Evolutionary conservation across 169 alveolate genomes (phyloP).

Genomic region (Cryptosporidium parvum): DNA sequence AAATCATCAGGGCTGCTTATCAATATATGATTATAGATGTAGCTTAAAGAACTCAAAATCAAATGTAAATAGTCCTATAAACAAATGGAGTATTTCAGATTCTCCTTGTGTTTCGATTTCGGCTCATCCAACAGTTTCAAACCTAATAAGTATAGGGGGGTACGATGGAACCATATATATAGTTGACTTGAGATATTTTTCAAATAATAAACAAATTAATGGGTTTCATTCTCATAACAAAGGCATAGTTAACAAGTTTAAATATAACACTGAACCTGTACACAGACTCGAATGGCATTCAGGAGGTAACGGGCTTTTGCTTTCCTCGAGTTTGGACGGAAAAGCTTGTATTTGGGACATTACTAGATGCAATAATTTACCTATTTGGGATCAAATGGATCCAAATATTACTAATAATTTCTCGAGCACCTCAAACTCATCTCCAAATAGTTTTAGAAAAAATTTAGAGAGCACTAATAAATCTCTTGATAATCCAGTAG

Average conservation of each 20-base stretch:
- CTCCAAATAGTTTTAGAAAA: neutral
- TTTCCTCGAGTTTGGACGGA: slow-evolving; percentile 62
- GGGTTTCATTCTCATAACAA: neutral
- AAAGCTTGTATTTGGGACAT: slow-evolving; percentile 63
- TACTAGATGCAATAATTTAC: slow-evolving; percentile 45
- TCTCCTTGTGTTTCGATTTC: slow-evolving; percentile 62
- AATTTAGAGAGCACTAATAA: neutral
- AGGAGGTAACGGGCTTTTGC: slow-evolving; percentile 66
- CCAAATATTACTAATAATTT: neutral
- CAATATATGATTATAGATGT: slow-evolving; percentile 50
- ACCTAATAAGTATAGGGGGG: slow-evolving; percentile 21
- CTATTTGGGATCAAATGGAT: slow-evolving; percentile 64
- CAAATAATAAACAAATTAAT: slow-evolving; percentile 36
- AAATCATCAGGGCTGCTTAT: slow-evolving; percentile 46
- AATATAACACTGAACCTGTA: slow-evolving; percentile 19
- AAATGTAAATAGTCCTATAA: neutral
- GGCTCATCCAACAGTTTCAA: slow-evolving; percentile 46
- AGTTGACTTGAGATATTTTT: slow-evolving; percentile 51
- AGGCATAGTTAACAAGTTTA: slow-evolving; percentile 28
- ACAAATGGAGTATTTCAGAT: slow-evolving; percentile 46
- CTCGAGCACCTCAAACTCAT: neutral
- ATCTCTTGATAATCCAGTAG: neutral
- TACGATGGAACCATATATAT: slow-evolving; percentile 53
- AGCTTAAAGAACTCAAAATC: neutral
- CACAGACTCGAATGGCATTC: slow-evolving; percentile 74